phyloP scores from a whole-genome alignment of 225 moss, liverwort and hornwort genomes.

The Polytrichum commune region DNA sequence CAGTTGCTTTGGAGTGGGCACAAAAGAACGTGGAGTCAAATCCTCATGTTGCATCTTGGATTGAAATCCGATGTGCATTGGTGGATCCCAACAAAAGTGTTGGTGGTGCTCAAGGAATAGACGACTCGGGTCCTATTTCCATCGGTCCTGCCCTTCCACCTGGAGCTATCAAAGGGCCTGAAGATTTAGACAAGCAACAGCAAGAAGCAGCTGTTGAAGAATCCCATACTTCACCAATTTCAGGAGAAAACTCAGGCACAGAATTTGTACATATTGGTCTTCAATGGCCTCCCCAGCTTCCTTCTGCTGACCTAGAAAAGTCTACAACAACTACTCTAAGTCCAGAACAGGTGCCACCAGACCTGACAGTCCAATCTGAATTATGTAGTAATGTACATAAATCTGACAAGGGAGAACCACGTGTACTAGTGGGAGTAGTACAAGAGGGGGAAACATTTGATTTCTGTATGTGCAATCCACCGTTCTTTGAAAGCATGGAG shows the following conservation, averaged over 20 bases:
- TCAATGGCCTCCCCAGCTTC: slow-evolving; percentile 12
- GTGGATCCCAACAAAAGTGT: slow-evolving; percentile 4
- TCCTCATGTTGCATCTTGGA: slow-evolving; percentile 54
- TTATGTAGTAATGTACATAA: slow-evolving; percentile 7
- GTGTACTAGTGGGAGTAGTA: slow-evolving; percentile 67
- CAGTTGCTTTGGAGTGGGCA: slow-evolving; percentile 85
- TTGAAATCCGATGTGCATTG: slow-evolving; percentile 68
- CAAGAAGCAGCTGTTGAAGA: slow-evolving; percentile 10
- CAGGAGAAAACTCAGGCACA: slow-evolving; percentile 5
- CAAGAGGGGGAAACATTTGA: slow-evolving; percentile 72
- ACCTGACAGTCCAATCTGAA: slow-evolving; percentile 8
- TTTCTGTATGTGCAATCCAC: slow-evolving; percentile 99
- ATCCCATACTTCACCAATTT: slow-evolving; percentile 6
- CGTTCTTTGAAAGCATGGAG: slow-evolving; percentile 82
- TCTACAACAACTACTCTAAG: neutral
- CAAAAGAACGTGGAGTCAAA: slow-evolving; percentile 66
- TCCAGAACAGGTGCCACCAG: slow-evolving; percentile 9
- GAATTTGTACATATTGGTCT: slow-evolving; percentile 9
- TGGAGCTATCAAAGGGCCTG: neutral
- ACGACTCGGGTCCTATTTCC: slow-evolving; percentile 1
- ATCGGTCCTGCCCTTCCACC: slow-evolving; percentile 29
- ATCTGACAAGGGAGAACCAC: slow-evolving; percentile 7
- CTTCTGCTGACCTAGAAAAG: slow-evolving; percentile 10
- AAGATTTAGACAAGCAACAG: neutral
- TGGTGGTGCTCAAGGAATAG: neutral